Evolutionary conservation across 345 rosid genomes (phyloP), one percentile per base, ranked within the genome.

Genomic region (Populus alba): DNA sequence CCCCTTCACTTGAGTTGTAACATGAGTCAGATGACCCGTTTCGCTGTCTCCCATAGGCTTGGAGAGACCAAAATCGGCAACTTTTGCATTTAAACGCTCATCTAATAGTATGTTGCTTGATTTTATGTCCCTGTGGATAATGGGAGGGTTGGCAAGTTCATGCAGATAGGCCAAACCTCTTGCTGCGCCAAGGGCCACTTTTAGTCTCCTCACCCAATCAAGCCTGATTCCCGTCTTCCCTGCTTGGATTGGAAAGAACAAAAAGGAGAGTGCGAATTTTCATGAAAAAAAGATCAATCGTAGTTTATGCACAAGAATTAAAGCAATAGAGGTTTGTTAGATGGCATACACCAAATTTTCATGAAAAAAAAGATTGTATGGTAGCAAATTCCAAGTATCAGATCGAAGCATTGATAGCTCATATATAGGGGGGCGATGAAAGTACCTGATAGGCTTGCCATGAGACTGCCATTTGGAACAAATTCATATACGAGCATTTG

Each of bases 1-100:
- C 78, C 99, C 98, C 80, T 97, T 97, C 8, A 97, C 98, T 88
- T 94, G 96, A 82, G 99, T 94, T 38, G 94, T 89, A 63, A 97
- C 83, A 74, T 94, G 98, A 55, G 94, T 88, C 55, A 96, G 82
- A 76, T 96, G 98, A 47, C 83, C 86, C 82, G 82, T 90, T 74
- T 89, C 96, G 35, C 72, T 80, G 68, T 91, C 89, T 71, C 87
- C 83, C 82, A 92, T 81, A 11, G 75, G 92, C 83, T 91, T 97
- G 53, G 96, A 94, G 75, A 94, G 94, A 31, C 99, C 99, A 47
- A 97, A 97, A 87, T 97, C 99, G 0, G 91, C 93, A 72, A 94
- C 98, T 71, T 97, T 97, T 45, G 98, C 97, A 12, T 75, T 94
- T 49, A 97, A 81, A 37, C 84, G 88, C 47, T 92, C 95, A 61